Percentiles rank a stretch among this genome's conserved stretches.
Conservation (phyloP, 2,329 filamentous ascomycete species). For the Pseudogymnoascus sp. region DNA sequence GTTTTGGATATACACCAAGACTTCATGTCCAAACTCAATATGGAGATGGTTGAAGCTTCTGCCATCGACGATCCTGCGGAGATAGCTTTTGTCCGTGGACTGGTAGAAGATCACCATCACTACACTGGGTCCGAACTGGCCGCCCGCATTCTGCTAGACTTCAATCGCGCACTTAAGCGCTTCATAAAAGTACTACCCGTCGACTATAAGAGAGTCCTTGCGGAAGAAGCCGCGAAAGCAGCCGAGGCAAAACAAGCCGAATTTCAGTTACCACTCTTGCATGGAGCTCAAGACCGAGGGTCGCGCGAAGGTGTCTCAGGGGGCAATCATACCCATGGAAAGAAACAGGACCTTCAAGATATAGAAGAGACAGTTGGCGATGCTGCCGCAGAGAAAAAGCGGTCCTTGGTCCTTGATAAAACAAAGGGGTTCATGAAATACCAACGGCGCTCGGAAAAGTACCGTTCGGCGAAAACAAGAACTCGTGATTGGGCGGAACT, state of each 20-base stretch:
- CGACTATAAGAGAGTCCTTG: slow-evolving; percentile 90
- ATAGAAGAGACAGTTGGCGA: slow-evolving; percentile 90
- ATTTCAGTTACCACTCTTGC: slow-evolving; percentile 70
- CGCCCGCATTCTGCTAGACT: slow-evolving; percentile 88
- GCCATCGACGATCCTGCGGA: slow-evolving; percentile 77
- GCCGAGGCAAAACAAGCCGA: slow-evolving; percentile 77
- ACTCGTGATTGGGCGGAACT: slow-evolving; percentile 93
- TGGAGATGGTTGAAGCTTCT: slow-evolving; percentile 92
- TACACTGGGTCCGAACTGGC: slow-evolving; percentile 95
- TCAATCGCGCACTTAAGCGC: slow-evolving; percentile 79
- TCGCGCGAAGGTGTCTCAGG: slow-evolving; percentile 42
- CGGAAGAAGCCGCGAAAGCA: slow-evolving; percentile 77
- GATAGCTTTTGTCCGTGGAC: slow-evolving; percentile 79
- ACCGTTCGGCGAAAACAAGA: slow-evolving; percentile 73
- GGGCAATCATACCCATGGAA: slow-evolving; percentile 52
- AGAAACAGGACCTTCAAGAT: slow-evolving; percentile 62
- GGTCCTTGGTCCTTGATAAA: slow-evolving; percentile 90
- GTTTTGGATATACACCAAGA: slow-evolving; percentile 84
- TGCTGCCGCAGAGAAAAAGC: slow-evolving; percentile 78
- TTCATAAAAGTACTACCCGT: slow-evolving; percentile 91
- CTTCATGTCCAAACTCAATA: slow-evolving; percentile 89
- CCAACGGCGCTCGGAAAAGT: slow-evolving; percentile 85
- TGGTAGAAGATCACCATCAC: slow-evolving; percentile 95
- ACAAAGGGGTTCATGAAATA: slow-evolving; percentile 98
- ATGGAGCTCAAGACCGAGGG: slow-evolving; percentile 50